Evolutionary conservation across 73 alveolate genomes (phyloP), one percentile per base, ranked within the genome.

Genomic region (Diophrys appendiculata): DNA sequence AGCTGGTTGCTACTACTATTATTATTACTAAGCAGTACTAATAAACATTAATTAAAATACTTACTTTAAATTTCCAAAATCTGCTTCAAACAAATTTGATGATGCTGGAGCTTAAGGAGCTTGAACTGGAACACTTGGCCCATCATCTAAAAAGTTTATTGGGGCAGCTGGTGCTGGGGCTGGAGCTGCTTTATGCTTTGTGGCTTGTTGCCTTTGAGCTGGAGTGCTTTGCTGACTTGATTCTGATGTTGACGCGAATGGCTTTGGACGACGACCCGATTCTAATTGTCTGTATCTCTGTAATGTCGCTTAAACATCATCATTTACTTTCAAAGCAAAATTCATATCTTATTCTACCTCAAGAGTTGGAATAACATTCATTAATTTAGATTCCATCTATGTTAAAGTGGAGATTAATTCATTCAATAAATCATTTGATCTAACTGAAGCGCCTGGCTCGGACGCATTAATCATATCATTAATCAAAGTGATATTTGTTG

Each of bases 331-430:
- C 43, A 94, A 65, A 14, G 96, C 91, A 60, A 83, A 80, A 69
- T 89, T 92, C 95, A 92, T 89, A 81, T 91, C 89, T 70, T 92
- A 95, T 67, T 89, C 97, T 72, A 92, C 83, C 71, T 89, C 85
- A 52, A 94, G 69, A n/a, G 83, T 81, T 0, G 77, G 30, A 27
- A 88, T 52, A 1, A 78, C 67, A 25, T 84, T 79, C 28, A 78
- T 33, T 1, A 88, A 77, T 53, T 88, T 88, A 0, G 81, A 72
- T 65, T 88, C 92, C 91, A 81, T 67, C 11, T 64, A 88, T 30
- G 56, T 76, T 0, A 88, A 54, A 13, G 95, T 70, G 2, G 29
- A 69, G 11, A 88, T 72, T 11, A 84, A 52, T 26, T 88, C 91
- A 64, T 22, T 73, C 35, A 88, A 54, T 8, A 87, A 80, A 33